Evolutionary conservation across 495 filamentous ascomycete species (phyloP).

Genomic region (Neurospora sp.): DNA sequence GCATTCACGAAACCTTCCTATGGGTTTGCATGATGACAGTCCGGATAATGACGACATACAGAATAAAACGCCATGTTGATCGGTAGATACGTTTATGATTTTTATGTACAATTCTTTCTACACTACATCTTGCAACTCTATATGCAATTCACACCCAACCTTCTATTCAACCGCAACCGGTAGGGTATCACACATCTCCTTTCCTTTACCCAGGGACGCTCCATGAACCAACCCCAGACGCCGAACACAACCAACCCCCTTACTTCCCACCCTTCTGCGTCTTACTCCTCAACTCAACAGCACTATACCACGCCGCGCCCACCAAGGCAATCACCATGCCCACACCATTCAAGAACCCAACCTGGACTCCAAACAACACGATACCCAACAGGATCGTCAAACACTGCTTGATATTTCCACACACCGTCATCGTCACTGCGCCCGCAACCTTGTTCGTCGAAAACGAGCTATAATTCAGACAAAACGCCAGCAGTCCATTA

Average conservation of each 20-base stretch:
- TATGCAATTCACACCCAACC: not conserved
- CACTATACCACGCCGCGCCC: slow-evolving; percentile 39
- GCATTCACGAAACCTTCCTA: not conserved
- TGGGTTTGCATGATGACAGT: not conserved
- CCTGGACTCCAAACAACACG: slow-evolving; percentile 38
- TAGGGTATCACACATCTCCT: not conserved
- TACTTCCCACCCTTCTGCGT: not conserved
- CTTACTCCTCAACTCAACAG: slow-evolving; percentile 26
- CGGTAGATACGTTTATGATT: not conserved
- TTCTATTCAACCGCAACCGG: not conserved
- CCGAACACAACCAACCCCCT: not conserved
- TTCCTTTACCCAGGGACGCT: not conserved
- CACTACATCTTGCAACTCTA: not conserved
- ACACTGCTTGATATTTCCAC: slow-evolving; percentile 49
- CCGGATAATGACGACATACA: not conserved
- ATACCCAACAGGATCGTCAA: slow-evolving; percentile 46
- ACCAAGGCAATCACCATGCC: slow-evolving; percentile 36
- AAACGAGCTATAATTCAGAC: slow-evolving; percentile 45
- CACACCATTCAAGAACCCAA: slow-evolving; percentile 34
- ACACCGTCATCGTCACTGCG: slow-evolving; percentile 47
- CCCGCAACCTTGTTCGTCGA: slow-evolving; percentile 46
- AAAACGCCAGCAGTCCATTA: slow-evolving; percentile 44
- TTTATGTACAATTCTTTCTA: not conserved
- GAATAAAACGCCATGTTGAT: not conserved
- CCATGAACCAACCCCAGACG: not conserved